Evolutionary conservation across 2,329 filamentous ascomycete genomes (phyloP).

Genomic region (Xylaria sp.): DNA sequence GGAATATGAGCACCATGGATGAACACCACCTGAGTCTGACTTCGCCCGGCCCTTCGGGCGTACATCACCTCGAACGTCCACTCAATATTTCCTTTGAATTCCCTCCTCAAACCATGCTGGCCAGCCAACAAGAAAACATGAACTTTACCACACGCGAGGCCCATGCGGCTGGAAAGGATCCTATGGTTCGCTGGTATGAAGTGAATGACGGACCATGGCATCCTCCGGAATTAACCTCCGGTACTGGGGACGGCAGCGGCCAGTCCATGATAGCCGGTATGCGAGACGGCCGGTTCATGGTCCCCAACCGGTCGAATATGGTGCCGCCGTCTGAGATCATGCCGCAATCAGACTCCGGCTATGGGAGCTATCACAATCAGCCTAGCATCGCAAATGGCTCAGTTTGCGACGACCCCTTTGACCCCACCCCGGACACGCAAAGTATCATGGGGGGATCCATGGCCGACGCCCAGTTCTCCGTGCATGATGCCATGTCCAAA

Average conservation of each 20-base stretch:
- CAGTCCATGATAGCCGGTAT: constrained; percentile 44
- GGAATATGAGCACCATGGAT: constrained; percentile 29
- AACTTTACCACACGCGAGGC: constrained; percentile 10
- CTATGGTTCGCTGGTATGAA: constrained; percentile 53
- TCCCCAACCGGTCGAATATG: constrained; percentile 35
- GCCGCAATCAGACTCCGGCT: constrained; percentile 60
- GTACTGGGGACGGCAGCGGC: constrained; percentile 48
- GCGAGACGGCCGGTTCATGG: constrained; percentile 35
- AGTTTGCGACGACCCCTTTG: constrained; percentile 55
- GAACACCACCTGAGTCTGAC: constrained; percentile 41
- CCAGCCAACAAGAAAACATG: constrained; percentile 24
- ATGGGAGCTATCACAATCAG: constrained; percentile 55
- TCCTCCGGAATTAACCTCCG: constrained; percentile 50
- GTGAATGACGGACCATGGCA: constrained; percentile 58
- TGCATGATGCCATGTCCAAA: constrained; percentile 36
- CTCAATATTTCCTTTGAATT: constrained; percentile 40
- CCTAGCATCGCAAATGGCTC: constrained; percentile 59
- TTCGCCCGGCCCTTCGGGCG: constrained; percentile 38
- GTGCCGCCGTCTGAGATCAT: constrained; percentile 54
- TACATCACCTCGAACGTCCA: constrained; percentile 39
- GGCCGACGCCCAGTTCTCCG: constrained; percentile 44
- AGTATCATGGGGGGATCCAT: constrained; percentile 52
- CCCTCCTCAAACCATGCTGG: constrained; percentile 20
- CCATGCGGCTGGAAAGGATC: constrained; percentile 37
- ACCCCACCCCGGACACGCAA: constrained; percentile 54